Conservation (phyloP, 768 basidiomycete species). For the Collybiopsis confluens region DNA sequence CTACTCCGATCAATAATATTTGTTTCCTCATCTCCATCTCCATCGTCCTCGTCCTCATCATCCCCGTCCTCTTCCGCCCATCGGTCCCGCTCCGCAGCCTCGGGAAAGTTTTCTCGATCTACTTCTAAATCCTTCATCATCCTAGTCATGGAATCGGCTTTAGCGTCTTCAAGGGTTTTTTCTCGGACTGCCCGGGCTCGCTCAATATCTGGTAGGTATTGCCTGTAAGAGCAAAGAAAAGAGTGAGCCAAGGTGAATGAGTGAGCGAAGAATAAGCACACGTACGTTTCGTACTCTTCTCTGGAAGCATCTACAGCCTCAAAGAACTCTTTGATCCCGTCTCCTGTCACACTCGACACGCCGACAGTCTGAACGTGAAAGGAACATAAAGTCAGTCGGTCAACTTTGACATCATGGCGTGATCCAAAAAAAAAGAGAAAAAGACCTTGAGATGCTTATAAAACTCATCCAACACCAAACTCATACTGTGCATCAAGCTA, state of each 20-base stretch:
- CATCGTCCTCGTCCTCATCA: slow-evolving; percentile 35
- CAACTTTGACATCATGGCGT: too few relatives aligned
- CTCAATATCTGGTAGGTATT: slow-evolving; percentile 88
- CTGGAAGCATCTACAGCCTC: slow-evolving; percentile 85
- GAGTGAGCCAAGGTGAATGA: too few relatives aligned
- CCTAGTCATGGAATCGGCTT: slow-evolving; percentile 72
- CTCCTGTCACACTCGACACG: slow-evolving; percentile 95
- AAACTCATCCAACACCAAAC: slow-evolving; percentile 95
- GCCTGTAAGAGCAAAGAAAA: slow-evolving; percentile 39
- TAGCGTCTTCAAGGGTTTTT: slow-evolving; percentile 56
- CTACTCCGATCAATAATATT: slow-evolving; percentile 71
- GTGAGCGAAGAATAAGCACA: slow-evolving; percentile 5
- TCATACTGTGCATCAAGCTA: slow-evolving; percentile 99
- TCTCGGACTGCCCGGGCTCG: slow-evolving; percentile 63
- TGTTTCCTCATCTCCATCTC: slow-evolving; percentile 52
- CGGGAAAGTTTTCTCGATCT: slow-evolving; percentile 64
- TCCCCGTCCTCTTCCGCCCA: slow-evolving; percentile 62
- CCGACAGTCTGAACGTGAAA: slow-evolving; percentile 70
- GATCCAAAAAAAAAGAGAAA: background rate
- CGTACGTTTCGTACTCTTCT: slow-evolving; percentile 84
- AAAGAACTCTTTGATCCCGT: slow-evolving; percentile 88
- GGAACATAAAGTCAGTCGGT: background rate
- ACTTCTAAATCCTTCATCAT: slow-evolving; percentile 78
- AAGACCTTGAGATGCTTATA: slow-evolving; percentile 91
- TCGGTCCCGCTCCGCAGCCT: slow-evolving; percentile 46